Percentiles rank a stretch among this genome's conserved stretches.
Conservation (phyloP, 2,329 filamentous ascomycete species). For the Cladobotryum protrusum region DNA sequence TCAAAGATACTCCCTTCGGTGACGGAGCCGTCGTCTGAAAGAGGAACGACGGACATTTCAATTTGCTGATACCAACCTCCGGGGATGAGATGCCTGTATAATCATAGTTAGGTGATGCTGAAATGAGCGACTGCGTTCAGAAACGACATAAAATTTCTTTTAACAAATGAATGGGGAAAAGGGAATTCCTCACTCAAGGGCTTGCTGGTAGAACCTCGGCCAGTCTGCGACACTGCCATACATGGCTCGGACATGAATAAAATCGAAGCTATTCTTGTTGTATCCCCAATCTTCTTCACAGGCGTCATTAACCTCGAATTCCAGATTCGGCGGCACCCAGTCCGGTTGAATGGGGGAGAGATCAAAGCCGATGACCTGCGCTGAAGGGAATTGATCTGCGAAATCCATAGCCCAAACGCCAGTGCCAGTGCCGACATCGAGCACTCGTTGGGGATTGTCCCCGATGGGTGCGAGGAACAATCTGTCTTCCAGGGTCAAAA, state of each 20-base stretch:
- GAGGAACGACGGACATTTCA: slow-evolving; percentile 34
- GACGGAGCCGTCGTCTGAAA: slow-evolving; percentile 37
- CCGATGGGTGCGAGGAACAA: slow-evolving; percentile 12
- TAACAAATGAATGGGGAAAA: no score
- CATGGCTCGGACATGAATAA: slow-evolving; percentile 35
- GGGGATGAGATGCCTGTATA: slow-evolving; percentile 28
- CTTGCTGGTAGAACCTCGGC: slow-evolving; percentile 31
- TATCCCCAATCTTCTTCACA: slow-evolving; percentile 22
- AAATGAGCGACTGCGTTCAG: background rate
- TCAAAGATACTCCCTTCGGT: slow-evolving; percentile 21
- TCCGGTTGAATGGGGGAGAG: background rate
- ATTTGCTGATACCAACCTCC: slow-evolving; percentile 33
- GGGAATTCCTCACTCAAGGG: slow-evolving; percentile 25
- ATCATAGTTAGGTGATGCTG: background rate
- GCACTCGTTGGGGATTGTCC: background rate
- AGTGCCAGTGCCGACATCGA: slow-evolving; percentile 12
- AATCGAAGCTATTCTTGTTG: slow-evolving; percentile 29
- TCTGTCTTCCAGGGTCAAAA: slow-evolving; percentile 13
- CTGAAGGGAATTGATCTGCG: background rate
- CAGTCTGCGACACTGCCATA: slow-evolving; percentile 29
- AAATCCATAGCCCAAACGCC: slow-evolving; percentile 6
- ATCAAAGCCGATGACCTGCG: slow-evolving; percentile 1
- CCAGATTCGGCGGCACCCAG: slow-evolving; percentile 40
- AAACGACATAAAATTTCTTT: background rate
- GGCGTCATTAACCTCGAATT: slow-evolving; percentile 39